Evolutionary conservation across 139 green algal species (phyloP).

Genomic region (Diplosphaera chodatii): DNA sequence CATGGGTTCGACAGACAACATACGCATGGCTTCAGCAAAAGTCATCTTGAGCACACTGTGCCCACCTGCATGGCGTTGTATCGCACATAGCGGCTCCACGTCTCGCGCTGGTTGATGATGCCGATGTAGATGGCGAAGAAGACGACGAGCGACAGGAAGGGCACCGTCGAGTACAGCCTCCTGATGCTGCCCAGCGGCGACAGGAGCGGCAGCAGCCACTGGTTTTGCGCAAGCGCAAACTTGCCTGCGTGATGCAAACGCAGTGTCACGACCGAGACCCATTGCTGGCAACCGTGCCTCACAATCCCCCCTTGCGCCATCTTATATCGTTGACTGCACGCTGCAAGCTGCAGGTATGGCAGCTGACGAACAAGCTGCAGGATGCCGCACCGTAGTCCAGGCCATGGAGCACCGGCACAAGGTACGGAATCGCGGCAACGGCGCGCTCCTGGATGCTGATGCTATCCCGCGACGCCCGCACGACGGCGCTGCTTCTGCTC

Average conservation of each 20-base stretch:
- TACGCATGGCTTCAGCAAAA: too few species aligned
- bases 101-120: slow-evolving; percentile 26
- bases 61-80: slow-evolving; percentile 78
- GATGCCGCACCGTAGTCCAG: slow-evolving; percentile 44
- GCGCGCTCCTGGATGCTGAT: slow-evolving; percentile 22
- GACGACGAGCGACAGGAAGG: slow-evolving; percentile 29
- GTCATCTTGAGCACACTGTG: too few species aligned
- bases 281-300: too few species aligned
- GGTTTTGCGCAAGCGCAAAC: slow-evolving; percentile 42
- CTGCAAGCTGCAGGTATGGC: too few species aligned
- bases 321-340: too few species aligned
- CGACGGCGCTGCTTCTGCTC: background rate
- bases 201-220: slow-evolving; percentile 39
- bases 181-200: slow-evolving; percentile 35
- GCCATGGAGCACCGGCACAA: slow-evolving; percentile 46
- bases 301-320: too few species aligned
- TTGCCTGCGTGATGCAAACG: too few species aligned
- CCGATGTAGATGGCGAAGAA: slow-evolving; percentile 56
- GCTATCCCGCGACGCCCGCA: background rate
- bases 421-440: slow-evolving; percentile 28
- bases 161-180: slow-evolving; percentile 35
- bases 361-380: too few species aligned
- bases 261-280: too few species aligned
- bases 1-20: too few species aligned
- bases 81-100: slow-evolving; percentile 57